phyloP scores from a whole-genome alignment of 148 eudicot genomes.

The Heliosperma pusillum region DNA sequence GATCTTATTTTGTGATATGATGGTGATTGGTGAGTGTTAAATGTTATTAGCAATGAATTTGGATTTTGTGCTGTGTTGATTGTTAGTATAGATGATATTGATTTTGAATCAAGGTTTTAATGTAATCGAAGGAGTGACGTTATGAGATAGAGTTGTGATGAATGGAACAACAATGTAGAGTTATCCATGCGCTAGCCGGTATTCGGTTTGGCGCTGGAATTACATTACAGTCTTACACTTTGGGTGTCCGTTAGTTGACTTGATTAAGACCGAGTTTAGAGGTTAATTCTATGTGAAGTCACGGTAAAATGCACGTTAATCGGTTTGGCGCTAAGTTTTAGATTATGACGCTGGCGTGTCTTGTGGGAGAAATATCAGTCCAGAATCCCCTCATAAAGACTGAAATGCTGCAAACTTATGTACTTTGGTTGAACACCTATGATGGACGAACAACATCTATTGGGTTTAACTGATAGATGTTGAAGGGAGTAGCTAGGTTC shows the following conservation, averaged over 20 bases:
- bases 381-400: background rate
- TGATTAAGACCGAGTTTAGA: background rate
- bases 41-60: background rate
- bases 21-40: background rate
- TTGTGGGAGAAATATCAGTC: background rate
- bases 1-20: too few relatives aligned
- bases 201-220: background rate
- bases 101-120: background rate
- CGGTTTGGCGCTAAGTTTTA: background rate
- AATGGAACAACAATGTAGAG: background rate
- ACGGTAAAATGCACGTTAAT: background rate
- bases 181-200: background rate
- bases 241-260: background rate
- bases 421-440: background rate
- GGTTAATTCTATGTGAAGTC: background rate
- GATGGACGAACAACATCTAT: background rate
- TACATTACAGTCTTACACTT: background rate
- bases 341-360: background rate
- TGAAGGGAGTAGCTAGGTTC: background rate
- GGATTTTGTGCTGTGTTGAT: background rate
- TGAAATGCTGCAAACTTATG: slow-evolving; percentile 7
- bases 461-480: background rate
- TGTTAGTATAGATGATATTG: background rate
- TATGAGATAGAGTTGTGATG: slow-evolving; percentile 1
- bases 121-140: background rate